These are phyloP conservation scores for Acanthamoeba royreba DNA, from an alignment of 208 protist species.

Conservation along the genomic window DNA sequence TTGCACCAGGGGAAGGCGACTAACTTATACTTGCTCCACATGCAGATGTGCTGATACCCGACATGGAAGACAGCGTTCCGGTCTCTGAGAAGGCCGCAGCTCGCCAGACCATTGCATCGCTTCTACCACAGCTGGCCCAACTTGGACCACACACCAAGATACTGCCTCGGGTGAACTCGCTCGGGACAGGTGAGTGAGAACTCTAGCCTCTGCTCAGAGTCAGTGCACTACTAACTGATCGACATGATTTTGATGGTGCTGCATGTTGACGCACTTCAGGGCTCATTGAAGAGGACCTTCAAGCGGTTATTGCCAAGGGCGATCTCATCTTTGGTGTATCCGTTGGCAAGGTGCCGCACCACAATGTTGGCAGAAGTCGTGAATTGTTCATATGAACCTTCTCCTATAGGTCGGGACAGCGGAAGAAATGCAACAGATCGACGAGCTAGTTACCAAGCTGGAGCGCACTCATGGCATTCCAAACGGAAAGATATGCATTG, in stretches of 20 bases:
- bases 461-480: background rate
- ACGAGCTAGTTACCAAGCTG: background rate
- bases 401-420: background rate
- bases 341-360: background rate
- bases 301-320: constrained; percentile 6
- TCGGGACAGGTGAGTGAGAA: background rate
- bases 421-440: background rate
- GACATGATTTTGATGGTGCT: too few relatives aligned
- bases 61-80: constrained; percentile 46
- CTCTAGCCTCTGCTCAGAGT: too few relatives aligned
- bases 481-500: background rate
- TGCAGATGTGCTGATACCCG: constrained; percentile 22
- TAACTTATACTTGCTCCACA: too few relatives aligned
- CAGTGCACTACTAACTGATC: too few relatives aligned
- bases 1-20: too few relatives aligned
- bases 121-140: background rate
- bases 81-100: background rate
- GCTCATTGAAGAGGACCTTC: constrained; percentile 30
- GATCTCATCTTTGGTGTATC: constrained; percentile 37
- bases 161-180: constrained; percentile 31
- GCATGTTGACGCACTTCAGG: too few relatives aligned
- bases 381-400: background rate
- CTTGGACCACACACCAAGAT: background rate
- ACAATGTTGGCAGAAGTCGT: background rate
- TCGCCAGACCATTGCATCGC: background rate